phyloP scores from a whole-genome alignment of 2,329 filamentous ascomycete genomes.

The Colletotrichum sp. region DNA sequence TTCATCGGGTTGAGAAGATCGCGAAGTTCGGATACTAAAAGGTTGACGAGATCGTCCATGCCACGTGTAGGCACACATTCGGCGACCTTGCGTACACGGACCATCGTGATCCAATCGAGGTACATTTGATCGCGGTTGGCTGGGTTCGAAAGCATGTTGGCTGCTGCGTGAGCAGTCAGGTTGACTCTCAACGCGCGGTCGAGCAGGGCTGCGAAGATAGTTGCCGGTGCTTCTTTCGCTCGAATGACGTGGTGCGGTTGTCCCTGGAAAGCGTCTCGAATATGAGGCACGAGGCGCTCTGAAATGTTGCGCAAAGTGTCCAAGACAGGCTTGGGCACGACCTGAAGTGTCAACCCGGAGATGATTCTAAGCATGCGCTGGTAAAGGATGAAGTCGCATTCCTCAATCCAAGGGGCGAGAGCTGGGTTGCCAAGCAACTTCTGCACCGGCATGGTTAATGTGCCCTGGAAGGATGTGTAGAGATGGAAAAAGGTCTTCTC shows the following conservation, averaged over 20 bases:
- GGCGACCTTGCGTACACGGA: slow-evolving; percentile 66
- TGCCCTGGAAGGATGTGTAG: slow-evolving; percentile 94
- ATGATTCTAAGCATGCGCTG: slow-evolving; percentile 96
- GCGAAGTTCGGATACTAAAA: slow-evolving; percentile 71
- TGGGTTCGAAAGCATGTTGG: slow-evolving; percentile 88
- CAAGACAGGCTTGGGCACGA: slow-evolving; percentile 85
- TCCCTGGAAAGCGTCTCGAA: slow-evolving; percentile 82
- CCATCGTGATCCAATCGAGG: slow-evolving; percentile 80
- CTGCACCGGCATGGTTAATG: slow-evolving; percentile 94
- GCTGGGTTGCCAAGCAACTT: slow-evolving; percentile 85
- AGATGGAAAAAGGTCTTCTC: slow-evolving; percentile 96
- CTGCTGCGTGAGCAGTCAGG: slow-evolving; percentile 89
- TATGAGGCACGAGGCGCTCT: slow-evolving; percentile 78
- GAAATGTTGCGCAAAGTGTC: slow-evolving; percentile 89
- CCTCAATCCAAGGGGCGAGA: slow-evolving; percentile 90
- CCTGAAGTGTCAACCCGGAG: slow-evolving; percentile 85
- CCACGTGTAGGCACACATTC: slow-evolving; percentile 66
- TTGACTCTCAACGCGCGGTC: slow-evolving; percentile 91
- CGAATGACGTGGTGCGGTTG: slow-evolving; percentile 85
- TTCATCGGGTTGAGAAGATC: slow-evolving; percentile 72
- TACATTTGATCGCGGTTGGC: slow-evolving; percentile 96
- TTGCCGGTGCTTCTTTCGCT: slow-evolving; percentile 87
- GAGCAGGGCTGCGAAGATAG: slow-evolving; percentile 84
- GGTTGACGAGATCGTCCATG: slow-evolving; percentile 70
- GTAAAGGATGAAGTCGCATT: slow-evolving; percentile 95